Base-by-base conservation (phyloP, 2,329 filamentous ascomycete genomes). In the Albophoma yamanashiensis region DNA sequence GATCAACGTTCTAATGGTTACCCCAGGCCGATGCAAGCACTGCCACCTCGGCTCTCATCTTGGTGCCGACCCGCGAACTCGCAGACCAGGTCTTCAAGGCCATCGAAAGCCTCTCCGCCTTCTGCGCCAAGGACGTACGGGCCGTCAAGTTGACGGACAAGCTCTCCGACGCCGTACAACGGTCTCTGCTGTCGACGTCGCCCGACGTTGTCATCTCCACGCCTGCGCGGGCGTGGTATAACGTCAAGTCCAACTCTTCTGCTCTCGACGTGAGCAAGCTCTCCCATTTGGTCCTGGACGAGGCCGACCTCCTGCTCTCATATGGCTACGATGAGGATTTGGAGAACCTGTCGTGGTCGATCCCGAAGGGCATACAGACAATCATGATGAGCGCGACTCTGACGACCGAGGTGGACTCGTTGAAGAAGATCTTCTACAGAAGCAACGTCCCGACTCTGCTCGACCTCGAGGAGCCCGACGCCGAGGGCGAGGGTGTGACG, bases 261-360 rank as follows among this genome's bases (percentile, higher is more conserved):
- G 83, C 87, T 0, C 77, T 97, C 57, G 84, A 86, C 1, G 77
- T 96, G 39, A 82, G 87, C 20, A 81, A 84, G 56, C 79, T 99
- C 27, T 82, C 85, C 39, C 86, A 92, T 64, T 76, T 97, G 20
- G 89, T 97, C 0, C 86, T 99, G 58, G 94, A 99, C 71, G 94
- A 99, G 76, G 92, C 93, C 3, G 94, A 99, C 70, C 75, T 99
- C 63, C 89, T 99, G 8, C 79, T 97, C 60, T 95, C 91, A 4
- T 99, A 97, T 70, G 94, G 92, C 56, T 96, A 97, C 71, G 88
- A 93, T 61, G 89, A 96, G 62, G 94, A 97, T 67, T 81, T 99
- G 62, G 84, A 92, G 68, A 88, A 85, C 66, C 81, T 99, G 40
- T 82, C 92, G 0, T 85, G 88, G 66, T 82, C 86, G 2, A 79